Evolutionary conservation across 2,329 filamentous ascomycete genomes (phyloP).

Genomic region (Sporothrix pallida): DNA sequence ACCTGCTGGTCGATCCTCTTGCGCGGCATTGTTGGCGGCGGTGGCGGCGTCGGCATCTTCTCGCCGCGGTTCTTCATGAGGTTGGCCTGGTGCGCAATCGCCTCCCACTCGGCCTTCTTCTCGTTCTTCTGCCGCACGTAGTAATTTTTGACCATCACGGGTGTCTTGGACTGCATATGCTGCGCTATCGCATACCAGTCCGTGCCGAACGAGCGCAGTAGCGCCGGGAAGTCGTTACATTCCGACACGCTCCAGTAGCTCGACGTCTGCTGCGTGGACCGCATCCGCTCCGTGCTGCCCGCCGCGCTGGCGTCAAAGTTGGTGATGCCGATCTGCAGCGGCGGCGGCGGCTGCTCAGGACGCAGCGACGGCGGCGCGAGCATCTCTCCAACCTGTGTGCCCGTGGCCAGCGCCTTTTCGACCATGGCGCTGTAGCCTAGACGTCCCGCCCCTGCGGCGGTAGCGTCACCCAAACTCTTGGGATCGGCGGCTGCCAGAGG

Average conservation of each 20-base stretch:
- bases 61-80: conserved; percentile 61
- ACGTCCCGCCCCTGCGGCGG: background rate
- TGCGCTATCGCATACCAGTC: conserved; percentile 77
- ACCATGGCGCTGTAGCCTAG: conserved; percentile 24
- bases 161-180: conserved; percentile 83
- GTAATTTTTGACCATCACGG: conserved; percentile 83
- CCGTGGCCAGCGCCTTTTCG: conserved; percentile 26
- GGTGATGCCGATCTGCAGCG: conserved; percentile 54
- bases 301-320: conserved; percentile 58
- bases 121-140: conserved; percentile 65
- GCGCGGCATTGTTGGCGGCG: conserved; percentile 49
- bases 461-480: background rate
- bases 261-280: conserved; percentile 65
- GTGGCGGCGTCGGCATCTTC: conserved; percentile 64
- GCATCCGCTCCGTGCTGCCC: conserved; percentile 49
- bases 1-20: conserved; percentile 31
- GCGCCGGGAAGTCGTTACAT: conserved; percentile 74
- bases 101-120: conserved; percentile 63
- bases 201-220: conserved; percentile 76
- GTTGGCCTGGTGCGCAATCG: conserved; percentile 65
- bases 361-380: conserved; percentile 63
- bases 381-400: conserved; percentile 54
- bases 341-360: conserved; percentile 56
- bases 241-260: conserved; percentile 91
- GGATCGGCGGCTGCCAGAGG: background rate